phyloP scores from a whole-genome alignment of 805 yeast species.

The Saturnispora mendoncae region DNA sequence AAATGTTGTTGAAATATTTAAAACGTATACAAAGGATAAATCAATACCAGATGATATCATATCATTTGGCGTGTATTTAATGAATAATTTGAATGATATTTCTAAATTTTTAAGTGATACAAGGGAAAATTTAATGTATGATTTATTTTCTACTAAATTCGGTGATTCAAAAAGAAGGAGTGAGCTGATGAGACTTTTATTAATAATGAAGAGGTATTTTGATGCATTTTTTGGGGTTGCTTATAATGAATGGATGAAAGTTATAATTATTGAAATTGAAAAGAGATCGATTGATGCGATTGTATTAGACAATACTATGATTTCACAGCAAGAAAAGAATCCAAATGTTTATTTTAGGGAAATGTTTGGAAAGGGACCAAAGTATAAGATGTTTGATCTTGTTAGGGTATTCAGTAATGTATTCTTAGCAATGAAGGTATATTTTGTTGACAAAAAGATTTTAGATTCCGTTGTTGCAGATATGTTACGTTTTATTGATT shows the following conservation, averaged over 20 bases:
- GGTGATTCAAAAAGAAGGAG: constrained; percentile 10
- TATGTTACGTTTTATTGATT: constrained; percentile 10
- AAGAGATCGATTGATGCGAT: constrained; percentile 10
- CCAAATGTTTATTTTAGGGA: constrained; percentile 7
- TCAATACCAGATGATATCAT: constrained; percentile 8
- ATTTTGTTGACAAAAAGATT: constrained; percentile 10
- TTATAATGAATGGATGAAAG: constrained; percentile 12
- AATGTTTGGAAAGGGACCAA: constrained; percentile 6
- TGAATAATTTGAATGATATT: constrained; percentile 12
- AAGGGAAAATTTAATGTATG: constrained; percentile 11
- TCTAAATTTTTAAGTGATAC: constrained; percentile 6
- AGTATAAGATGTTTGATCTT: constrained; percentile 11
- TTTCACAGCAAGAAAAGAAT: not conserved
- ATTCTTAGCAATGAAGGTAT: constrained; percentile 9
- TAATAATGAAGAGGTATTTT: constrained; percentile 14
- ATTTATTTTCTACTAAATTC: constrained; percentile 6
- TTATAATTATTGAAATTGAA: constrained; percentile 9
- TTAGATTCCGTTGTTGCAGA: constrained; percentile 7
- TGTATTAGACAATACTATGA: constrained; percentile 8
- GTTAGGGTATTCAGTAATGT: constrained; percentile 10
- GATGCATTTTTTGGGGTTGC: constrained; percentile 14
- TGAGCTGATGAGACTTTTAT: constrained; percentile 12
- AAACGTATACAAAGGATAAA: constrained; percentile 33
- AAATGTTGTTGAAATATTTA: constrained; percentile 76
- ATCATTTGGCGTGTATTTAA: constrained; percentile 12